Conservation (phyloP, 2,329 filamentous ascomycete species). For the Raffaelea albimanens region DNA sequence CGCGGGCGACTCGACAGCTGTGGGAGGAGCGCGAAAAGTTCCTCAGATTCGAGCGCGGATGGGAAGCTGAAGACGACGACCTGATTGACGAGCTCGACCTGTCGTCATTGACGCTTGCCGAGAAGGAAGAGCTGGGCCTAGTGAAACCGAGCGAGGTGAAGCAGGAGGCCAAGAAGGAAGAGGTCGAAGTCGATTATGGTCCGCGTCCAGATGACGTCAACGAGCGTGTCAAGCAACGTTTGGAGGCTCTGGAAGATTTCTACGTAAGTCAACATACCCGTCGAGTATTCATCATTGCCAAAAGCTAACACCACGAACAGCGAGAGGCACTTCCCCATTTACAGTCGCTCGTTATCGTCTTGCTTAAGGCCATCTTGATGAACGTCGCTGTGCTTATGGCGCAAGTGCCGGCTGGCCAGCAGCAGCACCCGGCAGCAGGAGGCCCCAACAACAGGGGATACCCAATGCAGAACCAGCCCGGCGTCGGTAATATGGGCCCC, state of each 20-base stretch:
- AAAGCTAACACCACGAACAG: slow-evolving; percentile 29
- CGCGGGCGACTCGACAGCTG: slow-evolving; percentile 79
- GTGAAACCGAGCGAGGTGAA: slow-evolving; percentile 24
- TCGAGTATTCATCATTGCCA: slow-evolving; percentile 18
- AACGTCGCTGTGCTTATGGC: slow-evolving; percentile 80
- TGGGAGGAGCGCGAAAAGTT: slow-evolving; percentile 92
- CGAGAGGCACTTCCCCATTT: slow-evolving; percentile 70
- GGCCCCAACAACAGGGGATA: slow-evolving; percentile 23
- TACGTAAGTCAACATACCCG: slow-evolving; percentile 57
- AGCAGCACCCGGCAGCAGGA: slow-evolving; percentile 32
- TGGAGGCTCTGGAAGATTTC: slow-evolving; percentile 69
- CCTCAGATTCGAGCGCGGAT: slow-evolving; percentile 85
- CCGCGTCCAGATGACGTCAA: slow-evolving; percentile 37
- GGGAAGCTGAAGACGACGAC: slow-evolving; percentile 49
- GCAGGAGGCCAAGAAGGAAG: neutral
- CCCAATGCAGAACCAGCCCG: neutral
- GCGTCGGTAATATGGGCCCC: slow-evolving; percentile 10
- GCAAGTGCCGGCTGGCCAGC: slow-evolving; percentile 37
- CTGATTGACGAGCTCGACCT: slow-evolving; percentile 29
- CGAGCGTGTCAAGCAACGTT: slow-evolving; percentile 50
- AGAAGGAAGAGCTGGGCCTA: slow-evolving; percentile 38
- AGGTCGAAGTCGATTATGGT: slow-evolving; percentile 36
- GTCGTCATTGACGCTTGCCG: slow-evolving; percentile 25
- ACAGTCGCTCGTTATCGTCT: slow-evolving; percentile 86
- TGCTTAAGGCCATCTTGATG: slow-evolving; percentile 77